phyloP scores from a whole-genome alignment of 202 grass and related monocot genomes.

The Carex arenaria region DNA sequence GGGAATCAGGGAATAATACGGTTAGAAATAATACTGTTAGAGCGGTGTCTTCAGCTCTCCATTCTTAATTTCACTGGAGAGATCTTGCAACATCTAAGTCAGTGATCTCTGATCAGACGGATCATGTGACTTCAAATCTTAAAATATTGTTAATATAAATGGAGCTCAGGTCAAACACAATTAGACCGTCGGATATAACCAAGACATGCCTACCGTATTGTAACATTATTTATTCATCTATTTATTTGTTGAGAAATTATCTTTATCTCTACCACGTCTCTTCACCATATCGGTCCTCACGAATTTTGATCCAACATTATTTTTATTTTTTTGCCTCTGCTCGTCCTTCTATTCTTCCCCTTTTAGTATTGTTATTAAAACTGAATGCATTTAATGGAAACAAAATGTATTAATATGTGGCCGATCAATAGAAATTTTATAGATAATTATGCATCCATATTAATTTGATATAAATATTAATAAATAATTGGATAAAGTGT shows the following conservation, averaged over 20 bases:
- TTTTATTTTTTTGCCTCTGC: not conserved
- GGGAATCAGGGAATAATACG: not conserved
- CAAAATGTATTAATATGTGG: no score
- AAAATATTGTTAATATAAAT: not conserved
- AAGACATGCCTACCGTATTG: not conserved
- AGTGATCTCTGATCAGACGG: not conserved
- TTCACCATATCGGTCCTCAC: not conserved
- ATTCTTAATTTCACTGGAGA: not conserved
- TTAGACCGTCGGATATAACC: not conserved
- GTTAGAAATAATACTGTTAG: not conserved
- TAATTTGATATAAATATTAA: no score
- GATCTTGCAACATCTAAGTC: not conserved
- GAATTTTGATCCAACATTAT: not conserved
- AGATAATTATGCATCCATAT: no score
- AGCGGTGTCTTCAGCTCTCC: not conserved
- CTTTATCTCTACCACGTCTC: not conserved
- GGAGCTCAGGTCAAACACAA: not conserved
- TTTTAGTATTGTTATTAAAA: no score
- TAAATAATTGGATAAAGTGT: no score
- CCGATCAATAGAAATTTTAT: no score
- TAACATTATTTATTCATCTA: not conserved
- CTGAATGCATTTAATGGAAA: no score
- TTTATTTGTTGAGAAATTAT: not conserved
- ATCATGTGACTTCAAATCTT: not conserved
- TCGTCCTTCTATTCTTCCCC: not conserved